Evolutionary conservation across 176 grass and related monocot species (phyloP).

Genomic region (Puya raimondii): DNA sequence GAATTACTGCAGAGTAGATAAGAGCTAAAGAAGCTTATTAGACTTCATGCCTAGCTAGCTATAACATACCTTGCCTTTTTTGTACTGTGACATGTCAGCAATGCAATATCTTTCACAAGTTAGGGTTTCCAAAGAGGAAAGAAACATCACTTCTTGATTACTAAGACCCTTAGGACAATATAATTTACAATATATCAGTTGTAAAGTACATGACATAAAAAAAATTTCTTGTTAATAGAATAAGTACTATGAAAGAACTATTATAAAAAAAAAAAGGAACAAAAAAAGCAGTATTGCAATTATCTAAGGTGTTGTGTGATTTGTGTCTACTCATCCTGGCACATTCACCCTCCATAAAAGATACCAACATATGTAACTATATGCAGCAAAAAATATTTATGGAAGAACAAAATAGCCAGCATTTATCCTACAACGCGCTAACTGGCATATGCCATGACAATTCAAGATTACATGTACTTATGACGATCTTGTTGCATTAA

Average conservation of each 20-base stretch:
- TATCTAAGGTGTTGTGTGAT: background rate
- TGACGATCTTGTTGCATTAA: no score
- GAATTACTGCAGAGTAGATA: background rate
- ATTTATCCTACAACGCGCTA: background rate
- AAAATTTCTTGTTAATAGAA: background rate
- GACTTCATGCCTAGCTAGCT: background rate
- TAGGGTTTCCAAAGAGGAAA: constrained; percentile 26
- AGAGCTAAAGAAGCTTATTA: background rate
- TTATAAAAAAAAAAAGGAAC: background rate
- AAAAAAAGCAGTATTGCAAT: background rate
- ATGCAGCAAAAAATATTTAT: background rate
- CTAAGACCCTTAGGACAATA: background rate
- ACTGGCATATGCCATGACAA: background rate
- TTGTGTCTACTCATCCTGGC: background rate
- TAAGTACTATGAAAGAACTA: background rate
- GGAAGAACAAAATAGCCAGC: background rate
- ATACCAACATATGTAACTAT: background rate
- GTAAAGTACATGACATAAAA: background rate
- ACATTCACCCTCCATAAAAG: background rate
- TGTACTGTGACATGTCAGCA: constrained; percentile 85
- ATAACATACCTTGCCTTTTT: constrained; percentile 59
- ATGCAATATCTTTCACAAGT: constrained; percentile 81
- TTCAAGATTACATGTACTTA: no score
- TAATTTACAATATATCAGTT: background rate
- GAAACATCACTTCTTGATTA: background rate